Conservation (phyloP, 495 filamentous ascomycete species). For the Paragyromitra xinjiangensis region DNA sequence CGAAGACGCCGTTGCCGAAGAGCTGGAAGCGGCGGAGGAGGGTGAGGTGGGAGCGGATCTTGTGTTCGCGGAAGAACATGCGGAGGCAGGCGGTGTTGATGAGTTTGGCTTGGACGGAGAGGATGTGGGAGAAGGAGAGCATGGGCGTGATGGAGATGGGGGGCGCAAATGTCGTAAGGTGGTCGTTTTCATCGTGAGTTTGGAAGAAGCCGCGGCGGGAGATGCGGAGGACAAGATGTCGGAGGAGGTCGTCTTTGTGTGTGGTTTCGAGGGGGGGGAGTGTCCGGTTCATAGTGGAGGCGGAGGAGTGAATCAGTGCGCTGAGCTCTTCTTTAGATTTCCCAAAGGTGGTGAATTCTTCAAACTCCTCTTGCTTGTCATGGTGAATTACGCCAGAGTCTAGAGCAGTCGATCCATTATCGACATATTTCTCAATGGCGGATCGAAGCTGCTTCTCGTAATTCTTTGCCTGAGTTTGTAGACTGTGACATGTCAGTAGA, state of each 20-base stretch:
- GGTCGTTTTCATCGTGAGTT: constrained; percentile 44
- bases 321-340: constrained; percentile 63
- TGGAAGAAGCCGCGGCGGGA: constrained; percentile 32
- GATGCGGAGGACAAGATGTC: constrained; percentile 50
- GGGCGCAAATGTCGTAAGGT: constrained; percentile 66
- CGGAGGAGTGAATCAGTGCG: constrained; percentile 64
- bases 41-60: constrained; percentile 76
- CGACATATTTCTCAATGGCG: constrained; percentile 30
- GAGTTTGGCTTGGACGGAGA: constrained; percentile 76
- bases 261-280: constrained; percentile 45
- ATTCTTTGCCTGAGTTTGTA: constrained; percentile 52
- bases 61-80: constrained; percentile 78
- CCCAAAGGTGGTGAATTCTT: constrained; percentile 63
- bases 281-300: constrained; percentile 54
- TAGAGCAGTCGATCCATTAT: not conserved
- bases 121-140: constrained; percentile 77
- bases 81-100: constrained; percentile 80
- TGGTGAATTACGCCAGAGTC: constrained; percentile 4
- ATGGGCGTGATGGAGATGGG: constrained; percentile 75
- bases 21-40: constrained; percentile 83
- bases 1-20: constrained; percentile 83
- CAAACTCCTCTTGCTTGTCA: constrained; percentile 32
- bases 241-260: constrained; percentile 35
- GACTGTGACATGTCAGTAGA: constrained; percentile 20
- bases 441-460: constrained; percentile 51